Base-by-base conservation (phyloP, 768 basidiomycete genomes). In the Fomitopsis pulvina region DNA sequence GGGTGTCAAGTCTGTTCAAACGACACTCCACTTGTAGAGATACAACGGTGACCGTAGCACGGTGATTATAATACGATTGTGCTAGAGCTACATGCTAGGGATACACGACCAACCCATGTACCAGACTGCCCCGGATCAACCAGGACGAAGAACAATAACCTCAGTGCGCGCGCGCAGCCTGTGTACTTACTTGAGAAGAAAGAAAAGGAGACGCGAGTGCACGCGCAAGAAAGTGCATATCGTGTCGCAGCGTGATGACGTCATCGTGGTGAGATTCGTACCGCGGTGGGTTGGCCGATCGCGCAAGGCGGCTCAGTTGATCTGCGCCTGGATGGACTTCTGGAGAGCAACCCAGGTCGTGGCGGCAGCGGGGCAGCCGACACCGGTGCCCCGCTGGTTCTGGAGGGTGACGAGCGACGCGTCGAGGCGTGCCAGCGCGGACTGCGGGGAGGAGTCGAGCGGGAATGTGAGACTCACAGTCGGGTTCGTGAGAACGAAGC, bases 381-480 rank as follows among this genome's bases (percentile, higher is more conserved):
- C 64, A 37, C 85, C 86, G 0, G 81, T 69, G 0, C 83, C 85
- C 37, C 72, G 69, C 34, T 87, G 63, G 63, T 87, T 88, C 66
- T 87, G 85, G 18, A 87, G 68, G 0, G 85, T 84, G 25, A 84
- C 75, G 1, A 77, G 58, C 1, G 78, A 73, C 21, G 83, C 76
- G 47, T 77, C 70, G 48, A 87, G 66, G n/a, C 71, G 66, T 10
- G 68, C 64, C 40, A 57, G 61, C 55, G 71, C 66, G 18, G 69
- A 69, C 3, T 60, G 62, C 10, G 56, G 61, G 24, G 67, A 70
- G 52, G 63, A 57, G 51, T 76, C 75, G 6, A 62, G 64, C 6
- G 74, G 75, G 64, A 76, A 77, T 41, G 63, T 59, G n/a, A 73
- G 42, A 12, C 47, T 55, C 14, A 75, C 66, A 1, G 57, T 52